Percentiles rank a stretch among this genome's conserved stretches.
phyloP scores from a whole-genome alignment of 371 early-diverging fungal species.

The Zopfochytrium polystomum region DNA sequence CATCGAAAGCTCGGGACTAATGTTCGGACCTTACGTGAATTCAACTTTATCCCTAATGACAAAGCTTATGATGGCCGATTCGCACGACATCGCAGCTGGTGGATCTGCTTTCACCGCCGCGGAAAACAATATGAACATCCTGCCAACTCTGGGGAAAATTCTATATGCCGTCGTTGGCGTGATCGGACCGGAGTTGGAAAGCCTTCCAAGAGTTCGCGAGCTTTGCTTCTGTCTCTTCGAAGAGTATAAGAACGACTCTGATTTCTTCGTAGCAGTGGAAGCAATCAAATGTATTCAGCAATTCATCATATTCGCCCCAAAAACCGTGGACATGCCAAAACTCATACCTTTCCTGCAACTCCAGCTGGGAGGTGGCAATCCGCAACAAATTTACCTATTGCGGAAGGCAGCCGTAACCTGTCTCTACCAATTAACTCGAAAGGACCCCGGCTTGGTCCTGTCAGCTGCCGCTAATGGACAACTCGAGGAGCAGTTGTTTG shows the following conservation, averaged over 20 bases:
- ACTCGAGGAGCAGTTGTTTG: constrained; percentile 79
- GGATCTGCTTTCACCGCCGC: constrained; percentile 23
- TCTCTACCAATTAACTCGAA: constrained; percentile 79
- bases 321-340: constrained; percentile 61
- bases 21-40: constrained; percentile 86
- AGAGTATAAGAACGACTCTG: constrained; percentile 71
- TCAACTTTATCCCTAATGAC: constrained; percentile 80
- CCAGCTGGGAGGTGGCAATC: constrained; percentile 54
- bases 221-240: constrained; percentile 74
- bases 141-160: constrained; percentile 81
- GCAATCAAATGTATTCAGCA: constrained; percentile 86
- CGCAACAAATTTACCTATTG: constrained; percentile 63
- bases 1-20: constrained; percentile 81
- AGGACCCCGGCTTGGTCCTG: constrained; percentile 72
- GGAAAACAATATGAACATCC: constrained; percentile 44
- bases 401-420: constrained; percentile 77
- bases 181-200: constrained; percentile 87
- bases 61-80: constrained; percentile 81
- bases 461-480: constrained; percentile 39
- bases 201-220: constrained; percentile 67
- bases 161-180: constrained; percentile 85
- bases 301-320: constrained; percentile 85
- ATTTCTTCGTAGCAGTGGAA: constrained; percentile 78
- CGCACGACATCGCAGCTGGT: constrained; percentile 72
- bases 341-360: constrained; percentile 76